Base-by-base conservation (phyloP, 2,329 filamentous ascomycete genomes). In the Amauroascus verrucosus region DNA sequence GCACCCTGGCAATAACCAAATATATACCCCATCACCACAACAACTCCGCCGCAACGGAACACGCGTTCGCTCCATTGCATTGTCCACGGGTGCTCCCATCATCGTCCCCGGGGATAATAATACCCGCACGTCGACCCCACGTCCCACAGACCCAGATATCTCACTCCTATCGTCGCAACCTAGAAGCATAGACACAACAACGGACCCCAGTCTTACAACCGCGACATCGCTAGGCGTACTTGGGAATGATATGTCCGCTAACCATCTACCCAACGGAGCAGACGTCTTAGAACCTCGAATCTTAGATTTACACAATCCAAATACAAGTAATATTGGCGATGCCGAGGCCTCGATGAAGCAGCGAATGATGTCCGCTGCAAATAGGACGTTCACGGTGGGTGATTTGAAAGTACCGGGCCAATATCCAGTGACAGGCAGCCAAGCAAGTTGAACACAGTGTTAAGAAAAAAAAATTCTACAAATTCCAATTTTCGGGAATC, bases 401-500 rank as follows among this genome's bases (percentile, higher is more conserved):
- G 77, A 83, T 62, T 68, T 88, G 48, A 83, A 85, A 62, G 77
- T 88, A 16, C 85, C 85, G 2, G 85, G 85, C 9, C 76, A 83
- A 59, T 88, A 77, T 63, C 82, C 82, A 7, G 45, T 20, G 2
- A 22, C 48, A 41, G 51, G 51, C 13, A 47, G 18, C 37, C 51
- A 46, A 46, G 14, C 28, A 16, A 28, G 8, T 13, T 35, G 33
- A 30, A 5, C 9, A 5, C 5, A 4, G 26, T 30, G 26, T 9
- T n/a, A n/a, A n/a, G n/a, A n/a, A n/a, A n/a, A n/a, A n/a, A n/a
- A n/a, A n/a, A n/a, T n/a, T n/a, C n/a, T n/a, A n/a, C n/a, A n/a
- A n/a, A n/a, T n/a, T n/a, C n/a, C n/a, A n/a, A n/a, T n/a, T n/a
- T n/a, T n/a, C n/a, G n/a, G n/a, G n/a, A n/a, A n/a, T n/a, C n/a